Evolutionary conservation across 345 rosid species (phyloP), one percentile per base, ranked within the genome.

Genomic region (Iberis pinnata): DNA sequence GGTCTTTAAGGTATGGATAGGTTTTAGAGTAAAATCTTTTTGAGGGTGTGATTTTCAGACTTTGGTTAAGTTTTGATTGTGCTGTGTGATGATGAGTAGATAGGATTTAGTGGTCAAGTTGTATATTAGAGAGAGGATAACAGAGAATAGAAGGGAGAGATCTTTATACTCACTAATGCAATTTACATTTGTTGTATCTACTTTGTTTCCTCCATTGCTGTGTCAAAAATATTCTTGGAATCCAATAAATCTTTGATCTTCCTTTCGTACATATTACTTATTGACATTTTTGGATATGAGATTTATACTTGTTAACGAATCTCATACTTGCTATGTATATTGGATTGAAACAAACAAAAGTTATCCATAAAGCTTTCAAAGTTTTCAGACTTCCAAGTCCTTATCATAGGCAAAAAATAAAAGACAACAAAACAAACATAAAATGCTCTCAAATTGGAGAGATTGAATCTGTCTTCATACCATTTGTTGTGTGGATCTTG

Each of bases 401-500:
- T 42, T 49, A 49, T 39, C 27, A 17, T 16, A 33, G 4, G 39
- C 0, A 18, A 10, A 24, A 20, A 42, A 12, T 9, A 1, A 65
- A 33, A 2, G 12, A 63, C 14, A 55, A 38, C 47, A 39, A 54
- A 22, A 22, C 27, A 14, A 18, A 44, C 19, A 51, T 13, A 22
- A 65, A 32, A 35, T 58, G 48, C 49, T 36, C 59, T 58, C 43
- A 66, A 45, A 59, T 2, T 38, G 53, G 60, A 8, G 42, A 52
- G 47, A 46, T 13, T 53, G 47, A 26, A 18, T 54, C 72, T 32
- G 45, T 43, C 43, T 61, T 54, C 25, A 41, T 25, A 9, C 32
- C 49, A 54, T 66, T 26, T 38, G 59, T 53, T 46, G 43, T 5
- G 17, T 79, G 83, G 55, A 83, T 83, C 64, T 70, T 75, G 61